Evolutionary conservation across 805 yeast genomes (phyloP).

Genomic region (Candida manassasensis): DNA sequence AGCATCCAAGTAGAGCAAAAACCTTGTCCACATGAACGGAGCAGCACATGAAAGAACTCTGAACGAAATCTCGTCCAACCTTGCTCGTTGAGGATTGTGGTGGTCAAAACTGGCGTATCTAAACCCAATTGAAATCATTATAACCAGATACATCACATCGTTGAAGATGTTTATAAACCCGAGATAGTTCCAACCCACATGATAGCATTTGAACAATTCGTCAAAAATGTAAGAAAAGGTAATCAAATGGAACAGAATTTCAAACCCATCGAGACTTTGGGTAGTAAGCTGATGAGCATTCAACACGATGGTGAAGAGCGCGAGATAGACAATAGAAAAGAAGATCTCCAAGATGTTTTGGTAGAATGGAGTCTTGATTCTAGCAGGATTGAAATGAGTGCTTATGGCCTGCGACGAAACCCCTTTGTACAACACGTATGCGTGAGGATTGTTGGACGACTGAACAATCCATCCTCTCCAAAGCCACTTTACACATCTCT

Average conservation of each 20-base stretch:
- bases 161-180: conserved; percentile 80
- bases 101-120: conserved; percentile 42
- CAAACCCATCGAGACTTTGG: conserved; percentile 38
- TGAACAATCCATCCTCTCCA: conserved; percentile 95
- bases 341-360: conserved; percentile 70
- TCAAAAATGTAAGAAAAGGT: conserved; percentile 65
- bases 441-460: conserved; percentile 61
- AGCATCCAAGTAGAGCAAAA: conserved; percentile 72
- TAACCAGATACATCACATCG: conserved; percentile 58
- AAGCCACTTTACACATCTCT: conserved; percentile 80
- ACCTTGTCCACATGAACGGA: conserved; percentile 82
- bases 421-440: conserved; percentile 61
- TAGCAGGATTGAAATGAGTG: conserved; percentile 73
- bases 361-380: conserved; percentile 80
- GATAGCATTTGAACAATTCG: conserved; percentile 67
- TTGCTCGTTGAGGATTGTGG: conserved; percentile 18
- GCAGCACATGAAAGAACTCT: conserved; percentile 74
- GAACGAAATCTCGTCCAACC: conserved; percentile 56
- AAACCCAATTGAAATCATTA: conserved; percentile 49
- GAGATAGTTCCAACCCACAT: conserved; percentile 66
- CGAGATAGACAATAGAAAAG: conserved; percentile 59
- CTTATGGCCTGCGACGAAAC: conserved; percentile 49
- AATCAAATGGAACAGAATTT: conserved; percentile 55
- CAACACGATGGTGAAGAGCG: conserved; percentile 58
- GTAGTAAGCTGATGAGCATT: conserved; percentile 48